Conservation (phyloP, 306 rosid species). For the Cucumis hystrix region DNA sequence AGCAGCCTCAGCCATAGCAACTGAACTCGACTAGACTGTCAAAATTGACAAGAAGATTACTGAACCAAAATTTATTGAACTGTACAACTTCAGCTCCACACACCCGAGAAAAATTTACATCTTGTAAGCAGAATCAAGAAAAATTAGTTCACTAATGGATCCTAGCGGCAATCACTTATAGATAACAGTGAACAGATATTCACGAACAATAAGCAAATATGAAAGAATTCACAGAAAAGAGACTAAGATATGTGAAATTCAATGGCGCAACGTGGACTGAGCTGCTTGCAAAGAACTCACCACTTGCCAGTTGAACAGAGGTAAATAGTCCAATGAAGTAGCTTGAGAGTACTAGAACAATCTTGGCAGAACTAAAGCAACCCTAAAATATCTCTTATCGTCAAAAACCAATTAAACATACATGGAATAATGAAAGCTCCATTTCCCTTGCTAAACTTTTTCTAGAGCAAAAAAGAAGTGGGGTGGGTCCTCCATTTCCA, state of each 20-base stretch:
- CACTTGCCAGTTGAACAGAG: neutral
- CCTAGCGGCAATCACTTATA: neutral
- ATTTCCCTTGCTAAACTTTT: neutral
- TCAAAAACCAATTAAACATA: neutral
- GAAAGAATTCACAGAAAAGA: neutral
- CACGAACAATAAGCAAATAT: neutral
- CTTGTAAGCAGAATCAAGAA: neutral
- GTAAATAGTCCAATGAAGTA: neutral
- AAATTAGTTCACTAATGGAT: neutral
- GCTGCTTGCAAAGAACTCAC: neutral
- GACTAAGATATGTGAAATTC: neutral
- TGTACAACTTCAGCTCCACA: neutral
- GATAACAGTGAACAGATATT: neutral
- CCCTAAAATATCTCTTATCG: neutral
- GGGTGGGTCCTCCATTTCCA: neutral
- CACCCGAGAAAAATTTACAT: neutral
- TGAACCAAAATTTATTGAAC: neutral
- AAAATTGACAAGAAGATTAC: neutral
- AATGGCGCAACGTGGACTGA: neutral
- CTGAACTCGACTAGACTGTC: neutral
- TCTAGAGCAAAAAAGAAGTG: neutral
- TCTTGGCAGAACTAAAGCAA: neutral
- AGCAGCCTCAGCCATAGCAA: slow-evolving; percentile 63
- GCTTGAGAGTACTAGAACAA: neutral
- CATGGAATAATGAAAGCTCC: neutral